Evolutionary conservation across 768 basidiomycete species (phyloP).

Genomic region (Tulasnella sp.): DNA sequence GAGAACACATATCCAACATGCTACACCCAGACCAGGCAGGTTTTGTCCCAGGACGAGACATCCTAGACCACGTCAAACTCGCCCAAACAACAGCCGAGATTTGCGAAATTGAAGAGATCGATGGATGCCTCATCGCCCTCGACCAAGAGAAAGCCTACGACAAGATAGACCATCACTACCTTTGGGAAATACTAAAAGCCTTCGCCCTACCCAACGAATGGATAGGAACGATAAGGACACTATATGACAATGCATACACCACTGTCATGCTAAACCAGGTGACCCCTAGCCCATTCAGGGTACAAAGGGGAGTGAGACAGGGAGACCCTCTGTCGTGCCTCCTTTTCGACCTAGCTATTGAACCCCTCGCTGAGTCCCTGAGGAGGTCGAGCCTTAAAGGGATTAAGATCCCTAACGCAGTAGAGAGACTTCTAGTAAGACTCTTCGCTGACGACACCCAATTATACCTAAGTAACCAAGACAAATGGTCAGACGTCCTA

Average conservation of each 20-base stretch:
- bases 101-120: conserved; percentile 15
- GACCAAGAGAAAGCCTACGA: conserved; percentile 35
- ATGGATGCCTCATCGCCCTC: conserved; percentile 18
- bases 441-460: conserved; percentile 35
- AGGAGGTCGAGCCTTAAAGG: conserved; percentile 26
- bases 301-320: conserved; percentile 24
- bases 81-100: not conserved
- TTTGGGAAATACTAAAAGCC: conserved; percentile 9
- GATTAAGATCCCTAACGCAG: conserved; percentile 13
- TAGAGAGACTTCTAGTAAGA: conserved; percentile 14
- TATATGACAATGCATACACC: not conserved
- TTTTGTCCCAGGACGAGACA: conserved; percentile 25
- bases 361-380: conserved; percentile 21
- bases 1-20: not conserved
- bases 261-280: not conserved
- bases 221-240: not conserved
- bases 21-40: conserved; percentile 29
- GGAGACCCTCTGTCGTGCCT: conserved; percentile 30
- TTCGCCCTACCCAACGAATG: not conserved
- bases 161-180: conserved; percentile 26
- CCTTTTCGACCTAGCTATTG: conserved; percentile 21
- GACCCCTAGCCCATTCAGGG: not conserved
- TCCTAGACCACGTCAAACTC: conserved; percentile 28
- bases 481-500: not conserved
- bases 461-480: not conserved